phyloP scores from a whole-genome alignment of 306 rosid species.

The Quercus cerris region DNA sequence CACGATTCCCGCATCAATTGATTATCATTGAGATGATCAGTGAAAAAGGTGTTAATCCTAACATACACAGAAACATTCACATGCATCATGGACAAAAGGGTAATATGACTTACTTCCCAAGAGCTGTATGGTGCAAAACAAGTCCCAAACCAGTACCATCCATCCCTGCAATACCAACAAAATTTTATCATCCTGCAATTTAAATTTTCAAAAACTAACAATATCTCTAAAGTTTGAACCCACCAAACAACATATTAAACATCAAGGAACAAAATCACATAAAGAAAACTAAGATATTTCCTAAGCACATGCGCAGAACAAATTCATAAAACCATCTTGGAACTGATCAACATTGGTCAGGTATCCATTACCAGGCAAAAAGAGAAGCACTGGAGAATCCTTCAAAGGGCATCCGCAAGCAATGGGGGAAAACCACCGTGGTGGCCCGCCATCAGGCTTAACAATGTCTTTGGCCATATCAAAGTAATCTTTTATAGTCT shows the following conservation, averaged over 20 bases:
- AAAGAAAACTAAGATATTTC: not conserved
- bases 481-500: conserved; percentile 70
- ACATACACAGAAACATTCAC: not conserved
- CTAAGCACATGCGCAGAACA: not conserved
- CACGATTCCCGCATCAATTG: too few species aligned
- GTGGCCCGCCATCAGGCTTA: conserved; percentile 70
- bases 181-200: conserved; percentile 4
- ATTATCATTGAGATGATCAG: not conserved
- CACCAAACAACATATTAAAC: not conserved
- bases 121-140: conserved; percentile 86
- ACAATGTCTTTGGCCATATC: conserved; percentile 47
- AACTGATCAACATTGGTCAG: not conserved
- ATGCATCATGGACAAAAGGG: not conserved
- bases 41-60: not conserved
- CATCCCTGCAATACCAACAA: conserved; percentile 53
- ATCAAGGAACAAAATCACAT: not conserved
- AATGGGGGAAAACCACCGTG: conserved; percentile 89
- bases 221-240: not conserved
- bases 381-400: conserved; percentile 66
- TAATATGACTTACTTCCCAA: conserved; percentile 67
- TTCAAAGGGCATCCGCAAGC: conserved; percentile 43
- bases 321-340: not conserved
- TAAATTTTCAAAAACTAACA: not conserved
- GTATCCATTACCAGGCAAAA: conserved; percentile 68
- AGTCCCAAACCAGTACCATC: conserved; percentile 96